Evolutionary conservation across 1,284 basidiomycete genomes (phyloP), one percentile per base, ranked within the genome.

Genomic region (Bjerkandera adusta): DNA sequence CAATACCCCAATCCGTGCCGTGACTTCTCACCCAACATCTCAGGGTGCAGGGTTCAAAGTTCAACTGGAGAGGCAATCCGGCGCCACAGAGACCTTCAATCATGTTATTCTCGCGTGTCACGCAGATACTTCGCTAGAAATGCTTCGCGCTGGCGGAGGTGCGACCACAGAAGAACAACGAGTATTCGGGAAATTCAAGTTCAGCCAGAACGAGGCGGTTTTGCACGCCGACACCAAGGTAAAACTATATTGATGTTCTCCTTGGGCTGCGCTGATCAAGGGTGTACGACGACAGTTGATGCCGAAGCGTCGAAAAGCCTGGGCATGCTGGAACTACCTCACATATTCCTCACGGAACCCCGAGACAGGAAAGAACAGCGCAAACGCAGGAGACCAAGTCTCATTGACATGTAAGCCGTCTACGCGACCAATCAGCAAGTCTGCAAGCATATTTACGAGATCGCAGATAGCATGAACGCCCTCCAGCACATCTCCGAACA

Each of bases 91-190:
- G 11, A 53, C 54, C 7, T 92, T 81, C 60, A 89, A 92, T 64
- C 81, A 85, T 59, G 83, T 93, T 45, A 84, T 92, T 38, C 67
- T 93, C 30, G 87, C 89, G 2, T 84, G 77, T 42, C 89, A 92
- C 57, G 85, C 88, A 0, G 84, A 92, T 57, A 75, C 78, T 0
- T 76, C 81, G 0, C 66, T 88, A 5, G 57, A 67, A 1, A 79
- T 92, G 25, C 68, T 92, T 1, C 66, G 70, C 26, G 68, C 69
- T 0, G 83, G 84, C 1, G 70, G 71, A 7, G 73, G 34, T 15
- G 29, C 11, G 2, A 25, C 1, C 11, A 1, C 13, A 3, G 21
- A 70, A n/a, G 88, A 91, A 61, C 69, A 77, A 42, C 62, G 67
- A 10, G 76, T 85, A 11, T 64, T 92, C 13, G 66, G 73, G 4